Evolutionary conservation across 441 rosid genomes (phyloP), one percentile per base, ranked within the genome.

Genomic region (Pelargonium myrrhifolium): DNA sequence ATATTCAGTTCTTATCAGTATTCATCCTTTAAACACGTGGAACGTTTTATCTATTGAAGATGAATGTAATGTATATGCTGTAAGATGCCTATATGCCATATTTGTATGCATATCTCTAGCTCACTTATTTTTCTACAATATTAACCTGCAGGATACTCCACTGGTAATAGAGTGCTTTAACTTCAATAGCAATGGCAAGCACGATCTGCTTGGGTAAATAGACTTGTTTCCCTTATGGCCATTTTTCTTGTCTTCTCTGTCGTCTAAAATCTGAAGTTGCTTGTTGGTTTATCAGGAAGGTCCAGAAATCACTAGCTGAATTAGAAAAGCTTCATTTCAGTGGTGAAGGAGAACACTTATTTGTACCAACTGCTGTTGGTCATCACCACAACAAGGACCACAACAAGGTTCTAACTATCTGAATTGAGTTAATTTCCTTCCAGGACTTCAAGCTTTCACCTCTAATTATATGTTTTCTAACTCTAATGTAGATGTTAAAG

Each of bases 111-210:
- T 42, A 60, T 64, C 64, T 45, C 59, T 53, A 18, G 14, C 31
- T 66, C 24, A 60, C 66, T 76, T 56, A 61, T 39, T 37, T 61
- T 17, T 59, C 24, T 73, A 72, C 51, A 69, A 21, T 42, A 65
- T 76, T 10, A 64, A 76, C 62, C 60, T 83, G 83, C 96, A 93
- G 98, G 97, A 89, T 59, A 85, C 70, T 64, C 96, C 96, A 28
- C 70, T 93, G 75, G 78, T 86, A 69, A 87, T 93, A 70, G 93
- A 93, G 70, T 93, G 96, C 86, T 90, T 81, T 75, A 85, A 89
- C 86, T 90, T 84, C 76, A 90, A 89, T 75, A 81, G 81, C 81
- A 90, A 76, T 78, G 97, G 97, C 76, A 89, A 86, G 72, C 98
- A 93, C 68, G 89, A 80, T 77, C 77, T 89, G 62, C 82, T 93